A percentile compares a stretch with the other conserved stretches of the same genome.
Conservation (phyloP, 108 stramenopile genomes). For the Nitzschia palea region DNA sequence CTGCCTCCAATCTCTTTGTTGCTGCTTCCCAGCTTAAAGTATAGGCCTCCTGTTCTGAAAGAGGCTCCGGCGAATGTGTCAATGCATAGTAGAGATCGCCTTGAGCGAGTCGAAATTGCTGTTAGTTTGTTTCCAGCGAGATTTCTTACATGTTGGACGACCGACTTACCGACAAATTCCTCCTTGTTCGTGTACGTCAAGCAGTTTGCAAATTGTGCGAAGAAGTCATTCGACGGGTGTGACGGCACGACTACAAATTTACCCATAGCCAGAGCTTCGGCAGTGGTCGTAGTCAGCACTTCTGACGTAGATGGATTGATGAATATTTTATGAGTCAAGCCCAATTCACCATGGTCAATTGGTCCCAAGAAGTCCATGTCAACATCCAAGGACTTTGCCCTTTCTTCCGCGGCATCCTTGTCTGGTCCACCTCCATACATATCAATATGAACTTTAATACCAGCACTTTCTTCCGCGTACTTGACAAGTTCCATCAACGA, state of each 20-base stretch:
- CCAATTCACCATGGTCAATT: constrained; percentile 77
- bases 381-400: constrained; percentile 53
- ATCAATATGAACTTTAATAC: constrained; percentile 63
- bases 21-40: constrained; percentile 87
- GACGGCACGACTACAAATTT: constrained; percentile 80
- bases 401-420: constrained; percentile 61
- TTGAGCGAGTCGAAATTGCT: background rate
- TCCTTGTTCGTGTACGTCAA: constrained; percentile 76
- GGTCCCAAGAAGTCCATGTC: constrained; percentile 81
- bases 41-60: constrained; percentile 60
- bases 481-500: constrained; percentile 82
- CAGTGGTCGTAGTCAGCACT: constrained; percentile 88
- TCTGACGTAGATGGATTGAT: constrained; percentile 87
- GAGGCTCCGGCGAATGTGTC: constrained; percentile 77
- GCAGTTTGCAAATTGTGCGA: constrained; percentile 85
- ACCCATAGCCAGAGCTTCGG: constrained; percentile 93
- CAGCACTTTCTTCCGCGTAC: constrained; percentile 75
- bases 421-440: constrained; percentile 88
- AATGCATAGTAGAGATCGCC: constrained; percentile 85
- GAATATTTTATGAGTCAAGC: constrained; percentile 70
- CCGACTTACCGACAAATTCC: constrained; percentile 71
- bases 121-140: background rate
- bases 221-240: constrained; percentile 82
- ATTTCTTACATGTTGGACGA: background rate
- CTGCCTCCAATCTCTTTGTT: constrained; percentile 69